Percentiles rank a stretch among this genome's conserved stretches.
Conservation (phyloP, 768 basidiomycete genomes). For the Lactarius hatsudake region DNA sequence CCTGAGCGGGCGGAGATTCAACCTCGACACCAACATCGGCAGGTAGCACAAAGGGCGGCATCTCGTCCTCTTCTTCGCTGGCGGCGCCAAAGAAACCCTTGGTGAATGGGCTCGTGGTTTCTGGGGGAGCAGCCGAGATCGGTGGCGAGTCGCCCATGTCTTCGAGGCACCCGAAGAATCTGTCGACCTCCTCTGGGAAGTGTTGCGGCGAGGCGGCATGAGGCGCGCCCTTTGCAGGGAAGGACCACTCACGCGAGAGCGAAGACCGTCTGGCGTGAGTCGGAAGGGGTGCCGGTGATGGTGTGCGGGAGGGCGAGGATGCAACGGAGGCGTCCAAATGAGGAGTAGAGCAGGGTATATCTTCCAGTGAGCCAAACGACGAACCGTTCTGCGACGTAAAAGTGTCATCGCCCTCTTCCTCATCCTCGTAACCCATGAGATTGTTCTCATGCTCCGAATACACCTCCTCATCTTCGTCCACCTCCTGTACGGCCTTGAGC, state of each 20-base stretch:
- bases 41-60: conserved; percentile 51
- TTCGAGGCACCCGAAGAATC: conserved; percentile 71
- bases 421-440: conserved; percentile 67
- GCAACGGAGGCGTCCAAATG: conserved; percentile 35
- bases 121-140: conserved; percentile 38
- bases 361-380: conserved; percentile 32
- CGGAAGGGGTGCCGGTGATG: conserved; percentile 30
- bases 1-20: conserved; percentile 32
- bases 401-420: conserved; percentile 65
- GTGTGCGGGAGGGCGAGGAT: conserved; percentile 32
- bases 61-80: conserved; percentile 47
- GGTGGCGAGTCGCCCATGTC: conserved; percentile 51
- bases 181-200: conserved; percentile 55
- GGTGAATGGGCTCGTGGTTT: conserved; percentile 54
- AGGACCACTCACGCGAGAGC: conserved; percentile 70
- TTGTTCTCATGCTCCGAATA: conserved; percentile 54
- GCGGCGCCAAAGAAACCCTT: conserved; percentile 44
- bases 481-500: conserved; percentile 59
- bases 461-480: conserved; percentile 39
- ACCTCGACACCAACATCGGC: conserved; percentile 41
- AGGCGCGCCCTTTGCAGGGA: conserved; percentile 34
- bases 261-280: conserved; percentile 40
- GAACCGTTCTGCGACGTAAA: conserved; percentile 36
- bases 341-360: conserved; percentile 34
- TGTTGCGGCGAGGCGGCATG: conserved; percentile 28